These are phyloP conservation scores for Odontarrhena argentea DNA, from an alignment of 345 rosid species.

Conservation along the genomic window DNA sequence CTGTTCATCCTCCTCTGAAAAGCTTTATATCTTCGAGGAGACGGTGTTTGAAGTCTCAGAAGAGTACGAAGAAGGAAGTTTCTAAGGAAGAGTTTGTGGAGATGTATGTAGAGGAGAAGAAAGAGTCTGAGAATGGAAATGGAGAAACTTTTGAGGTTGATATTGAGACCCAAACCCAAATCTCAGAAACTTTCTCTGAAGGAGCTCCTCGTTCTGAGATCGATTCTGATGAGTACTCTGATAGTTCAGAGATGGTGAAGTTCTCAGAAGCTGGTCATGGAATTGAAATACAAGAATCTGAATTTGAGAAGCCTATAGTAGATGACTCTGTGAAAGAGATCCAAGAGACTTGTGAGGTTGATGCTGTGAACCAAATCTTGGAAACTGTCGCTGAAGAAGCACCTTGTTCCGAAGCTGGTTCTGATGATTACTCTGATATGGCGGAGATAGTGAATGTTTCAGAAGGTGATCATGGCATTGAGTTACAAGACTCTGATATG, in stretches of 20 bases:
- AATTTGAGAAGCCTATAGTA: conserved; percentile 15
- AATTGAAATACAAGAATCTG: not conserved
- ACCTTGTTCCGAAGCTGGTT: conserved; percentile 43
- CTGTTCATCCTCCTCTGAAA: conserved; percentile 65
- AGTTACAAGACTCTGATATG: conserved; percentile 3
- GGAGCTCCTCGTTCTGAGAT: conserved; percentile 49
- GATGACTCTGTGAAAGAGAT: conserved; percentile 20
- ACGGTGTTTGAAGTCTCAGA: conserved; percentile 61
- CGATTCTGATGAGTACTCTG: conserved; percentile 37
- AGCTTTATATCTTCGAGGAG: conserved; percentile 70
- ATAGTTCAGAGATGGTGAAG: conserved; percentile 21
- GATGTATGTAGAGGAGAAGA: conserved; percentile 45
- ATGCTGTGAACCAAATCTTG: conserved; percentile 36
- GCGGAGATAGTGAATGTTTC: conserved; percentile 18
- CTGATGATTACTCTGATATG: conserved; percentile 33
- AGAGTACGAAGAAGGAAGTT: conserved; percentile 48
- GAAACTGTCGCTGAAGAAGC: conserved; percentile 48
- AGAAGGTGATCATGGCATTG: conserved; percentile 22
- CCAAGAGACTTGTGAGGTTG: conserved; percentile 21
- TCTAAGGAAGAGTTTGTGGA: conserved; percentile 46
- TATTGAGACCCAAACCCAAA: conserved; percentile 40
- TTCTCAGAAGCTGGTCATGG: conserved; percentile 23
- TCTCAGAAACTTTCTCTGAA: conserved; percentile 42
- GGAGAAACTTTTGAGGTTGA: conserved; percentile 27
- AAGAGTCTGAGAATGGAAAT: conserved; percentile 27